Evolutionary conservation across 164 flowering plant species (phyloP), one percentile per base, ranked within the genome.

Genomic region (Euptelea pleiosperma): DNA sequence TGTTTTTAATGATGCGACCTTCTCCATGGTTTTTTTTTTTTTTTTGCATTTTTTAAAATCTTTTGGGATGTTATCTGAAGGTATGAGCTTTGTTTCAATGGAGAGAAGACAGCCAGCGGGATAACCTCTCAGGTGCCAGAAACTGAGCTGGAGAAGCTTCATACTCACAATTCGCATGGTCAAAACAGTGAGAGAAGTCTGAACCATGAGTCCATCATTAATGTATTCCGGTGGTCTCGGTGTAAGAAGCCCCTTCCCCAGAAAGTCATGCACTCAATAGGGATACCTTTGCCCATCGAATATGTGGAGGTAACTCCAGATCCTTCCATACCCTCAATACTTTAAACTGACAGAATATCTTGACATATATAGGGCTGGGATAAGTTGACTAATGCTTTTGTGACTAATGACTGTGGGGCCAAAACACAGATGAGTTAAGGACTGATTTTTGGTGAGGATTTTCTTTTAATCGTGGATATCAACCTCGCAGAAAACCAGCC

Each of bases 161-260:
- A 81, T 30, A 72, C 62, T 64, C 77, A 74, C 65, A 76, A 69
- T 49, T 37, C 65, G 10, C 80, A 79, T 58, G 49, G 65, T 24
- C 43, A 73, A 42, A 83, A 80, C 57, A 84, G 85, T 58, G 96
- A 89, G 19, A 78, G 75, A 70, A 74, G 31, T 66, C 15, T 24
- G n/a, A 46, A 90, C 19, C 68, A 72, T 57, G 97, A 91, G 18
- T 75, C 62, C 53, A 28, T 62, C 43, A 68, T 80, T 26, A 96
- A 94, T 79, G 81, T 70, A 26, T 94, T 89, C 54, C 77, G 96
- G 25, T 91, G 93, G 96, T 83, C 98, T 58, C 86, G 87, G 4
- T 87, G 98, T 70, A 94, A 85, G 85, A 87, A 77, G 70, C 78
- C 81, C 30, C 85, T 89, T 46, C 95, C 99, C 19, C 96, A 91